Evolutionary conservation across 2,329 filamentous ascomycete species (phyloP), one percentile per base, ranked within the genome.

Genomic region (Epichloe sp.): DNA sequence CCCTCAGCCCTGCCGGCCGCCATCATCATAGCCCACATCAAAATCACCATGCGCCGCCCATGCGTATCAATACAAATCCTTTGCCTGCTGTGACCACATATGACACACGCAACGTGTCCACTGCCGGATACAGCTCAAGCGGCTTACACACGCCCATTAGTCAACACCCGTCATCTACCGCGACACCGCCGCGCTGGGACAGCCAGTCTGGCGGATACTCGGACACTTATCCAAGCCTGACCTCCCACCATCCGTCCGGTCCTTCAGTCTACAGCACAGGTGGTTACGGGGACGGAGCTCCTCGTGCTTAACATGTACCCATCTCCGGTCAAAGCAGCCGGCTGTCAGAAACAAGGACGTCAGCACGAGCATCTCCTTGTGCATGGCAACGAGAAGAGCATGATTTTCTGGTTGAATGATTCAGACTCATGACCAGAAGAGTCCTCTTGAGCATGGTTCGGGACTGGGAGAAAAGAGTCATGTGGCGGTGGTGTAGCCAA

Each of bases 131-230:
- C 55, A 65, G 67, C 41, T 59, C 64, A 42, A 62, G 66, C 37
- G 69, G 68, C 5, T 56, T 71, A 48, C 68, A 68, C 56, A 71
- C 65, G 38, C 67, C 64, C 12, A 62, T 68, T 55, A 70, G 59
- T 58, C 65, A 69, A 51, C 63, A 68, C 48, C 63, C 65, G 19
- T 58, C 67, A 26, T 59, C 67, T 3, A 58, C 66, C 4, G 62
- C 67, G 40, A 66, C 68, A n/a, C 63, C 65, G 19, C 63, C 67
- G 17, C 61, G 70, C 49, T 73, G 70, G 70, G 70, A 73, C 17
- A 56, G 68, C 34, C 53, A 69, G 46, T 62, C 71, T 4, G 59
- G 65, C 15, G 63, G 60, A 44, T 71, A 71, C 52, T 51, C 64
- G 1, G 69, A 71, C 48, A 59, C 57, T 38, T 73, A 73, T 49